These are phyloP conservation scores for Cryptococcus floricola DNA, from an alignment of 1,284 basidiomycete genomes.

Conservation along the genomic window DNA sequence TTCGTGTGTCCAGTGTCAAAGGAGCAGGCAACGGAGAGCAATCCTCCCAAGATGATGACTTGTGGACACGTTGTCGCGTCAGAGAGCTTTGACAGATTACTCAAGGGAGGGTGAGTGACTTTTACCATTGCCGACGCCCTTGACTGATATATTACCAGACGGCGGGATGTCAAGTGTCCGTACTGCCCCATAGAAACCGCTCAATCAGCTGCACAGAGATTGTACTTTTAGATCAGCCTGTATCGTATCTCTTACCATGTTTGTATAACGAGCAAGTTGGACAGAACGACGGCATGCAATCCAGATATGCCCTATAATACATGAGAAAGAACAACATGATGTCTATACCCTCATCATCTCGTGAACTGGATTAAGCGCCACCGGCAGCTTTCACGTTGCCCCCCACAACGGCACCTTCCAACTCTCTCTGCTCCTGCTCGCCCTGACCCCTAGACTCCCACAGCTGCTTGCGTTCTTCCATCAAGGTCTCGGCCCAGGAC, in stretches of 20 bases:
- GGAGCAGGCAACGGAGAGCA: constrained; percentile 86
- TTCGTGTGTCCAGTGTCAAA: constrained; percentile 98
- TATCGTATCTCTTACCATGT: background rate
- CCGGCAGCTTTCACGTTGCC: constrained; percentile 4
- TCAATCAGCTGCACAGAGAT: constrained; percentile 32
- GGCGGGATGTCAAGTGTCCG: constrained; percentile 47
- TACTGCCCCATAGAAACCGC: constrained; percentile 48
- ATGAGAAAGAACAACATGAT: background rate
- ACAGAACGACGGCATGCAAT: background rate
- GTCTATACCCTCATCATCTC: background rate
- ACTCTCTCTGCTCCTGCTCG: constrained; percentile 32
- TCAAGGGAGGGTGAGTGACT: constrained; percentile 74
- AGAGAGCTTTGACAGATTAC: constrained; percentile 78
- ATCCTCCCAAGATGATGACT: constrained; percentile 95
- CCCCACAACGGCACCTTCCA: constrained; percentile 26
- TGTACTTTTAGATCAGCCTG: constrained; percentile 40
- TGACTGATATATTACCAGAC: constrained; percentile 17
- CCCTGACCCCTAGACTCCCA: constrained; percentile 39
- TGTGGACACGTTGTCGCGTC: constrained; percentile 93
- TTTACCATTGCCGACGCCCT: background rate
- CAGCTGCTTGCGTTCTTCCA: constrained; percentile 54
- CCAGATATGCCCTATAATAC: constrained; percentile 11
- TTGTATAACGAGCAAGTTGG: background rate
- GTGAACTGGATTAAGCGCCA: background rate
- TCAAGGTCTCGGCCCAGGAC: constrained; percentile 66